Evolutionary conservation across 768 basidiomycete genomes (phyloP), one percentile per base, ranked within the genome.

Genomic region (Lactarius hatsudake): DNA sequence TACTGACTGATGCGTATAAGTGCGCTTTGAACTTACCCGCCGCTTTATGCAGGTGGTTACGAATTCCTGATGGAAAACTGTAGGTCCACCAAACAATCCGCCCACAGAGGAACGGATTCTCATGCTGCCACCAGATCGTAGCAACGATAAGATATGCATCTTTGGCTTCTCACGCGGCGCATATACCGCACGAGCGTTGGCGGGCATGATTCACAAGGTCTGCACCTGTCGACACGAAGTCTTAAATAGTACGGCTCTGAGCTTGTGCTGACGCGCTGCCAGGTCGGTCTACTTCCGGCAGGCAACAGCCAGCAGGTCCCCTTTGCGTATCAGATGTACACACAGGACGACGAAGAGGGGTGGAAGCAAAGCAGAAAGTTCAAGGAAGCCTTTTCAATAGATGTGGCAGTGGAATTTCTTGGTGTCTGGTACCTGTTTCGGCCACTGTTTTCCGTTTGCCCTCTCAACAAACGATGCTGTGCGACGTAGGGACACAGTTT

Each of bases 111-210:
- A 3, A 23, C 10, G 40, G 40, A 42, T 2, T 65, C 40, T 62
- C 48, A 53, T 23, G 34, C 63, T 60, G 62, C 20, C n/a, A 13
- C 28, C 54, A 89, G 87, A 89, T 64, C 77, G 83, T 45, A 80
- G 81, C 23, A 87, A 87, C 0, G 91, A 93, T 75, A 87, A 85
- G 69, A 89, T 94, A 3, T 91, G 83, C 73, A 79, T 94, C 3
- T 92, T 93, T 72, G 92, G 90, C 0, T 91, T 92, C 75, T 91
- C 90, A 3, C 80, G 91, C 63, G 90, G 90, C 20, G 89, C 89
- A 53, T 91, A 84, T 69, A 87, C 88, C 26, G 79, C 83, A 66
- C 83, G 90, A 59, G 88, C 88, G 2, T 78, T 89, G 18, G 89
- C 86, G 15, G 90, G 89, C 63, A 91, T 91, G 89, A 74, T 91